Conservation (phyloP, 1,284 basidiomycete genomes). For the Grifola frondosa region DNA sequence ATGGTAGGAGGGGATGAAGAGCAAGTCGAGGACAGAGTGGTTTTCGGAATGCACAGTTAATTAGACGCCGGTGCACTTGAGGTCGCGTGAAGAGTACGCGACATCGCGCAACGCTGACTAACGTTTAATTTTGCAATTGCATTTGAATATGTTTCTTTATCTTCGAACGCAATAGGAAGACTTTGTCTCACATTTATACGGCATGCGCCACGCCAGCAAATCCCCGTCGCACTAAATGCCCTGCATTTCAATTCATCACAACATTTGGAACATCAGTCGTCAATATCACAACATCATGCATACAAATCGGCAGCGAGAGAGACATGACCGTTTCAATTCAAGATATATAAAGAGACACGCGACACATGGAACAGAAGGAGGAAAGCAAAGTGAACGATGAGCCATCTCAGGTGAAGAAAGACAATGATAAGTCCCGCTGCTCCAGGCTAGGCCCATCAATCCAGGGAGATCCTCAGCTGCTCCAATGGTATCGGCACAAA, state of each 20-base stretch:
- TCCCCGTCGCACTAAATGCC: neutral
- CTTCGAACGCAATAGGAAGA: no score
- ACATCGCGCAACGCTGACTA: constrained; percentile 23
- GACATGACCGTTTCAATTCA: constrained; percentile 18
- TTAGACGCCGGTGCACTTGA: constrained; percentile 14
- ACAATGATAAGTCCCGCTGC: constrained; percentile 18
- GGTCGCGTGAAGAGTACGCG: constrained; percentile 27
- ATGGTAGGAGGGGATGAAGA: constrained; percentile 15
- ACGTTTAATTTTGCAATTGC: neutral
- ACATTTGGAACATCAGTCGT: neutral
- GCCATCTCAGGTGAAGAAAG: constrained; percentile 3
- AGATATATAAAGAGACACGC: constrained; percentile 24
- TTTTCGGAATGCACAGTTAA: neutral
- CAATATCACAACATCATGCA: constrained; percentile 16
- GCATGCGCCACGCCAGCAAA: no score
- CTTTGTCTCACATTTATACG: no score
- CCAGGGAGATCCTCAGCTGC: constrained; percentile 87
- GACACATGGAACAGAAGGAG: constrained; percentile 2
- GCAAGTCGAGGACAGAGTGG: constrained; percentile 6
- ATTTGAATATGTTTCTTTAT: neutral
- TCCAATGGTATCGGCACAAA: constrained; percentile 96
- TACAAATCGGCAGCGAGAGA: constrained; percentile 12
- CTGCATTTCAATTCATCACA: neutral
- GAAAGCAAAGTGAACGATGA: constrained; percentile 7
- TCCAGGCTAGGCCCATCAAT: constrained; percentile 48